Conservation (phyloP, 345 rosid genomes). For the Populus pruinosa region DNA sequence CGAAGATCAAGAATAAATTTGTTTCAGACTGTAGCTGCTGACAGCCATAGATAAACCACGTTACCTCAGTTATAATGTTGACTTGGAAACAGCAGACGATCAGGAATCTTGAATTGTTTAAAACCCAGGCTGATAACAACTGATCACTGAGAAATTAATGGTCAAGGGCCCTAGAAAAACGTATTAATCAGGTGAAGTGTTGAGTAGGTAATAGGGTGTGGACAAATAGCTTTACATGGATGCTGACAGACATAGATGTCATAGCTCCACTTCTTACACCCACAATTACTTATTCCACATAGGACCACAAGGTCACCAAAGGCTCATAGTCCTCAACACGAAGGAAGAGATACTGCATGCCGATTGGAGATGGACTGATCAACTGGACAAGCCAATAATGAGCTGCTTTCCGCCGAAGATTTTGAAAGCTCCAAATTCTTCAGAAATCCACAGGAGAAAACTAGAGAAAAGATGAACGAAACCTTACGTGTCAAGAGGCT, state of each 20-base stretch:
- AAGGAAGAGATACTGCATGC: background rate
- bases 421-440: background rate
- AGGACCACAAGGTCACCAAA: background rate
- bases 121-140: background rate
- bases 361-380: background rate
- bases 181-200: background rate
- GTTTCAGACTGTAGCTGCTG: background rate
- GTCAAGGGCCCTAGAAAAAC: background rate
- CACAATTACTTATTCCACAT: background rate
- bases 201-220: background rate
- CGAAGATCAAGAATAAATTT: background rate
- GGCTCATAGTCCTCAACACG: background rate
- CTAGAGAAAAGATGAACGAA: background rate
- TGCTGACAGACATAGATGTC: background rate
- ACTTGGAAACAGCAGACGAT: background rate
- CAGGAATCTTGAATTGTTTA: background rate
- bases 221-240: background rate
- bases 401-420: background rate
- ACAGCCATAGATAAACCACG: background rate
- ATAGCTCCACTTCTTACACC: background rate
- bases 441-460: background rate
- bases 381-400: background rate
- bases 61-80: background rate
- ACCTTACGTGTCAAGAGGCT: background rate
- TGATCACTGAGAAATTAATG: background rate